Evolutionary conservation across 2,329 filamentous ascomycete species (phyloP).

Genomic region (Fusarium equiseti): DNA sequence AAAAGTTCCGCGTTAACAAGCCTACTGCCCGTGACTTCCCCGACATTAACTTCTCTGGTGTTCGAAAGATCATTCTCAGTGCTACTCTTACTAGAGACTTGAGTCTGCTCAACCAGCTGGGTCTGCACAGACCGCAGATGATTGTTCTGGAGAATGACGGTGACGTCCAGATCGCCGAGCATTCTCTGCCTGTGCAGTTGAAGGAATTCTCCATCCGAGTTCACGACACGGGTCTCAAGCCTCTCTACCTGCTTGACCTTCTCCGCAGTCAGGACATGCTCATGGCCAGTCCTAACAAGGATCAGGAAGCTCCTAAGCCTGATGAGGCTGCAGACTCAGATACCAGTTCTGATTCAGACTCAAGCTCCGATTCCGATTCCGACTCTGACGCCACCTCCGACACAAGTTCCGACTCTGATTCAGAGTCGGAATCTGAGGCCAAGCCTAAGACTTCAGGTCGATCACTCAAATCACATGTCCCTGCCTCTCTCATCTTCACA

Average conservation of each 20-base stretch:
- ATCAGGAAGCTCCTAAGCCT: conserved; percentile 23
- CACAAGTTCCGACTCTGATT: conserved; percentile 48
- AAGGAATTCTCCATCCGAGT: conserved; percentile 76
- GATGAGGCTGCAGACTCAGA: conserved; percentile 55
- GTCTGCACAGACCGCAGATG: conserved; percentile 78
- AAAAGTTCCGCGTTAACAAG: conserved; percentile 64
- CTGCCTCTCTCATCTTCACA: conserved; percentile 82
- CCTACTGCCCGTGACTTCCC: conserved; percentile 66
- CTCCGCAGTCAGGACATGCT: conserved; percentile 69
- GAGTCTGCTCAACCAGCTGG: conserved; percentile 80
- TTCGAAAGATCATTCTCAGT: conserved; percentile 88
- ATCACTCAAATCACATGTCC: conserved; percentile 47
- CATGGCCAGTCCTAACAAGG: conserved; percentile 30
- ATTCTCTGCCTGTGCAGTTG: conserved; percentile 71
- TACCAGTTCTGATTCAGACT: conserved; percentile 40
- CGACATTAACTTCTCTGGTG: conserved; percentile 63
- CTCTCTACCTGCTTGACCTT: conserved; percentile 85
- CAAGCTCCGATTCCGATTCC: conserved; percentile 49
- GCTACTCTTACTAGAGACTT: conserved; percentile 93
- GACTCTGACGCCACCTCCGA: conserved; percentile 46
- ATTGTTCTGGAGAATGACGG: conserved; percentile 75
- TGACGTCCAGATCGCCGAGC: conserved; percentile 59
- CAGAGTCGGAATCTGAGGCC: conserved; percentile 48
- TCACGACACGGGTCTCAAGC: conserved; percentile 78
- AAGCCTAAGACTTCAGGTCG: conserved; percentile 23